phyloP scores from a whole-genome alignment of 2,329 filamentous ascomycete genomes.

The Coniochaeta sp. region DNA sequence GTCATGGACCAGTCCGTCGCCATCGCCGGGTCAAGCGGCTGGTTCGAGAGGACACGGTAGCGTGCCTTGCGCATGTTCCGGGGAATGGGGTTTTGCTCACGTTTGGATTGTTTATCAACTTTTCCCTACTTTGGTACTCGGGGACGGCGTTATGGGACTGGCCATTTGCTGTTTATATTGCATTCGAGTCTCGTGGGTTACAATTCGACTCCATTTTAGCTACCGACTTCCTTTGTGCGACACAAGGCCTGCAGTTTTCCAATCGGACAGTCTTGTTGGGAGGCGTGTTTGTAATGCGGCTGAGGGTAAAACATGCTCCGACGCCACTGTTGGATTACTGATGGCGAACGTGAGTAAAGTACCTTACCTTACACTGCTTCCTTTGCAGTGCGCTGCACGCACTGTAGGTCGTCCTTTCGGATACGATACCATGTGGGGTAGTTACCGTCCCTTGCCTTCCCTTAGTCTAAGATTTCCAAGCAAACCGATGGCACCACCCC shows the following conservation, averaged over 20 bases:
- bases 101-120: background rate
- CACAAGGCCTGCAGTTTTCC: background rate
- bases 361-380: background rate
- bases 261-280: background rate
- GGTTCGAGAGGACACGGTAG: constrained; percentile 84
- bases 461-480: background rate
- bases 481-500: background rate
- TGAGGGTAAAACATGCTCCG: background rate
- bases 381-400: too few species aligned
- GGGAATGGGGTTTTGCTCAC: background rate
- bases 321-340: background rate
- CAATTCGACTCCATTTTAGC: background rate
- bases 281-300: background rate
- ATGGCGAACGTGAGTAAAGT: background rate
- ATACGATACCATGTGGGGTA: background rate
- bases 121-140: background rate
- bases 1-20: constrained; percentile 97
- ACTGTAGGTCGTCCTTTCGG: too few species aligned
- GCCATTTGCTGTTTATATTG: background rate
- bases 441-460: too few species aligned
- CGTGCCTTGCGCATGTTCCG: background rate
- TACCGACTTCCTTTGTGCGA: background rate
- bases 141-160: background rate
- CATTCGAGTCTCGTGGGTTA: background rate
- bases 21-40: constrained; percentile 78